Base-by-base conservation (phyloP, 2,329 filamentous ascomycete genomes). In the Aspergillus felis region DNA sequence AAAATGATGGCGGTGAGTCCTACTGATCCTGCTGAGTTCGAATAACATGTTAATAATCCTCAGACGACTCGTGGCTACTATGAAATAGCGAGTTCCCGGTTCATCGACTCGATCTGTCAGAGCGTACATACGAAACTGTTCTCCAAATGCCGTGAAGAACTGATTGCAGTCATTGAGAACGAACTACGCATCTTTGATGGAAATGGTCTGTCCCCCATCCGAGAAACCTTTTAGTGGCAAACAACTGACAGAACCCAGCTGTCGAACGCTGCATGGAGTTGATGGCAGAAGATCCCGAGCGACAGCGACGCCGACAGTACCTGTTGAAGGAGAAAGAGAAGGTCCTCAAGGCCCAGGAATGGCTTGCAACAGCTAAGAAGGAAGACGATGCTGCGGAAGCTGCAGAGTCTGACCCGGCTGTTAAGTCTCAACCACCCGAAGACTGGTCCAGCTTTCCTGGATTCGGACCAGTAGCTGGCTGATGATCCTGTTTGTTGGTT, bases 1-100 rank as follows among this genome's bases (percentile, higher is more conserved):
- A 68, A 72, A 8, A 76, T 77, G 64, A 75, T 78, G 69, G 74
- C 75, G 1, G 76, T 78, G 67, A 61, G 74, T 66, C 32, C 53
- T n/a, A 7, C 25, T 1, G 6, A 20, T 38, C 8, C 3, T 6
- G 22, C 22, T 22, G 22, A 14, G 48, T n/a, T n/a, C 22, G 22
- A 57, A 64, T 56, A 67, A 49, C 48, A n/a, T 50, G 29, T 51
- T 32, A 52, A 29, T 29, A 14, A 41, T 24, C 28, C 28, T 29
- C 59, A 76, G 74, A 69, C 62, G 4, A 65, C 69, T 1, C 61
- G 72, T 3, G 75, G 69, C 0, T 77, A 78, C 32, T 78, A 78
- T 38, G 70, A 75, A 5, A 63, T 77, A 24, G 75, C 75, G 0
- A 72, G 70, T 50, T 66, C 67, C 1, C 69, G 75, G 5, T 77